phyloP scores from a whole-genome alignment of 768 basidiomycete species.

The Hericium coralloides region DNA sequence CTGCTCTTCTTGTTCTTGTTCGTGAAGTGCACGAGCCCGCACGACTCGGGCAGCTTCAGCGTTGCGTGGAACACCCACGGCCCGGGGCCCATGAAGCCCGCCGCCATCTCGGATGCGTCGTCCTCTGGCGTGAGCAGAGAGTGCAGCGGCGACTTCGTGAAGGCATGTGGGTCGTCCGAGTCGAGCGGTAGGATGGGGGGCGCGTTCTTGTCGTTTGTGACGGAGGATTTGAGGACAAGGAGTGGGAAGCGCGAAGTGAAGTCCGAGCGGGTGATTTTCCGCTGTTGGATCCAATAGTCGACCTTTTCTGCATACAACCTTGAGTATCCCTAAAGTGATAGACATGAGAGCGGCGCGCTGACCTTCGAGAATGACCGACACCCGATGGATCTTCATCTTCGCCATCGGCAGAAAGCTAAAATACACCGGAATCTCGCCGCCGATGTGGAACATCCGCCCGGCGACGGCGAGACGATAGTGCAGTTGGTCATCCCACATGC shows the following conservation, averaged over 20 bases:
- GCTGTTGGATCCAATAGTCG: conserved; percentile 68
- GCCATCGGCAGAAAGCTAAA: conserved; percentile 77
- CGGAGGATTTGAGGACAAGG: conserved; percentile 48
- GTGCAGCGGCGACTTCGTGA: conserved; percentile 59
- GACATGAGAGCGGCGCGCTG: conserved; percentile 13
- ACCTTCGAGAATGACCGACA: conserved; percentile 80
- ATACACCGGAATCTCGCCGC: conserved; percentile 70
- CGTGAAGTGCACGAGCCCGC: conserved; percentile 56
- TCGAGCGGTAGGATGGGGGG: conserved; percentile 68
- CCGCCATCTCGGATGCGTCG: conserved; percentile 47
- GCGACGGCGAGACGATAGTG: conserved; percentile 72
- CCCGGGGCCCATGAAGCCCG: conserved; percentile 64
- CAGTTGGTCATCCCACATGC: conserved; percentile 86
- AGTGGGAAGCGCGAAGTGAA: conserved; percentile 51
- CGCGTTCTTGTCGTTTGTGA: conserved; percentile 29
- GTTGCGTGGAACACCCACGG: conserved; percentile 79
- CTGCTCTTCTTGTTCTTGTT: conserved; percentile 73
- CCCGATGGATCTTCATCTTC: conserved; percentile 72
- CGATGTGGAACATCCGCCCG: conserved; percentile 73
- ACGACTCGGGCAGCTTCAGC: conserved; percentile 60
- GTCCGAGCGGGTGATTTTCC: conserved; percentile 62
- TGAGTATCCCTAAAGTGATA: neutral
- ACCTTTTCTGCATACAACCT: conserved; percentile 54
- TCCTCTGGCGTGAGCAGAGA: conserved; percentile 37
- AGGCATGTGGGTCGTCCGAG: conserved; percentile 55